Percentiles rank a stretch among this genome's conserved stretches.
phyloP scores from a whole-genome alignment of 495 filamentous ascomycete species.

The Hypoxylon cercidicola region DNA sequence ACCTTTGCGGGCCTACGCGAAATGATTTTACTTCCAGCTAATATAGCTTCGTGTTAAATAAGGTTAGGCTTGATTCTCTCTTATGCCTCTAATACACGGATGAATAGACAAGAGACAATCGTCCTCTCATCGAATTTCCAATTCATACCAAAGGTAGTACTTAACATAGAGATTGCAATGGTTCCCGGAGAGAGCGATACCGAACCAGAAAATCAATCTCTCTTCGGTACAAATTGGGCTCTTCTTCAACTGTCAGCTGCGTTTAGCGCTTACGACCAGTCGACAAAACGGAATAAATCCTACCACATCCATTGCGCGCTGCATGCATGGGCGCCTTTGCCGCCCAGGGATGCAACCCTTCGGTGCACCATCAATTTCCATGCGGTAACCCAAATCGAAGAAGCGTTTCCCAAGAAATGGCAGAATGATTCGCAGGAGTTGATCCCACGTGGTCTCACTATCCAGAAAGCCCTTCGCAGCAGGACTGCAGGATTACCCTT shows the following conservation, averaged over 20 bases:
- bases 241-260: slow-evolving; percentile 29
- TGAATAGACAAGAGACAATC: neutral
- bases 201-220: neutral
- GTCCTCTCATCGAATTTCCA: neutral
- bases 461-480: slow-evolving; percentile 3
- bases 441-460: slow-evolving; percentile 35
- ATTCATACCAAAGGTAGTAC: neutral
- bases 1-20: neutral
- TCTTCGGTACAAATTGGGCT: neutral
- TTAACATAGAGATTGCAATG: neutral
- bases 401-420: slow-evolving; percentile 21
- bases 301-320: slow-evolving; percentile 21
- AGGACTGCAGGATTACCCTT: neutral
- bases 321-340: slow-evolving; percentile 29
- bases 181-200: neutral
- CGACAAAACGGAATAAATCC: neutral
- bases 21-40: too few species aligned
- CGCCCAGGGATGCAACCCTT: slow-evolving; percentile 41
- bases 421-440: slow-evolving; percentile 37
- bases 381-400: slow-evolving; percentile 20
- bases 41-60: too few species aligned
- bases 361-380: slow-evolving; percentile 22
- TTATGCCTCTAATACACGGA: neutral
- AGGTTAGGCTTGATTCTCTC: neutral
- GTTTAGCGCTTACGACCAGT: slow-evolving; percentile 35